phyloP scores from a whole-genome alignment of 192 early-diverging fungal species.

The Diversispora epigaea region DNA sequence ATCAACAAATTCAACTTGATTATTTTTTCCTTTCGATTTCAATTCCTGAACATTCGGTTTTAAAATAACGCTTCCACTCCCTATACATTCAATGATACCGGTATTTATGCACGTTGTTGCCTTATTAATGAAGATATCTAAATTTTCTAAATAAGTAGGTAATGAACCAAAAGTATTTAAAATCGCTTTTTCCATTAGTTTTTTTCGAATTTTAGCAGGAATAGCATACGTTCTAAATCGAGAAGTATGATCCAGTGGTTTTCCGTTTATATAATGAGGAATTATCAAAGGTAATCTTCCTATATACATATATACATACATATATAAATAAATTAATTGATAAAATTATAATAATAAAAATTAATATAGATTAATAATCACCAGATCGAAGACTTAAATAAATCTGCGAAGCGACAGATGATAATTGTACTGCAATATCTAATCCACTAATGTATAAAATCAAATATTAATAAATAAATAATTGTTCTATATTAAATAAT shows the following conservation, averaged over 20 bases:
- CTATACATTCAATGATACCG: constrained; percentile 49
- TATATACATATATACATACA: background rate
- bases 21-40: constrained; percentile 30
- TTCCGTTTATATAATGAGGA: background rate
- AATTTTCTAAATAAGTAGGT: constrained; percentile 46
- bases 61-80: constrained; percentile 50
- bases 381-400: constrained; percentile 47
- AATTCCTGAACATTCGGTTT: constrained; percentile 49
- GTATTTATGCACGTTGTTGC: constrained; percentile 50
- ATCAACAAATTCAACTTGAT: constrained; percentile 55
- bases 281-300: background rate
- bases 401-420: constrained; percentile 51
- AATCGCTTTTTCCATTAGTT: background rate
- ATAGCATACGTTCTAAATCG: background rate
- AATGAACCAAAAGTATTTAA: constrained; percentile 46
- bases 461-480: background rate
- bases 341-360: constrained; percentile 43
- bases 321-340: constrained; percentile 27
- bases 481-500: background rate
- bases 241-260: background rate
- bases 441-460: constrained; percentile 39
- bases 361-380: constrained; percentile 35
- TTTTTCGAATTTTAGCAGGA: background rate
- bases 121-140: constrained; percentile 35
- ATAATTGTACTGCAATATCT: constrained; percentile 58